Conservation (phyloP, 1,139 yeast genomes). For the Zygosaccharomyces pseudobailii region DNA sequence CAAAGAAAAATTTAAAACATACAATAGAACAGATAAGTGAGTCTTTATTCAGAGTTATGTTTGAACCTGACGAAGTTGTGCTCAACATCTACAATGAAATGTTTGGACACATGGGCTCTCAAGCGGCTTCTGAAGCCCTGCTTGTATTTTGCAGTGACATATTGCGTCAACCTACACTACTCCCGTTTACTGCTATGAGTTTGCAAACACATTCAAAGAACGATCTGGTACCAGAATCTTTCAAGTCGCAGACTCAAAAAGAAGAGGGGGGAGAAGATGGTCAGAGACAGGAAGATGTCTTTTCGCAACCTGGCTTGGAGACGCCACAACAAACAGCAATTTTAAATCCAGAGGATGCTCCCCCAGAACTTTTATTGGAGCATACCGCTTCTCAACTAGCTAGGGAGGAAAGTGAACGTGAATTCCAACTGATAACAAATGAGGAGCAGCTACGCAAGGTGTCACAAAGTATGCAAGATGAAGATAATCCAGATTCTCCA, state of each 20-base stretch:
- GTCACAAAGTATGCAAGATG: conserved; percentile 17
- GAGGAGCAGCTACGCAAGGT: conserved; percentile 23
- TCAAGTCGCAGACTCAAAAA: conserved; percentile 4
- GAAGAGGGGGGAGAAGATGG: conserved; percentile 1
- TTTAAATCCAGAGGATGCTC: conserved; percentile 2
- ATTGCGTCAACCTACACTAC: conserved; percentile 4
- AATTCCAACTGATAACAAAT: conserved; percentile 21
- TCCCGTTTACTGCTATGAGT: conserved; percentile 6
- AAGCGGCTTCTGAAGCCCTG: conserved; percentile 25
- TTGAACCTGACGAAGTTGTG: conserved; percentile 30
- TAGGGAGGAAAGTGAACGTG: conserved; percentile 13
- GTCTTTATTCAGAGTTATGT: conserved; percentile 10
- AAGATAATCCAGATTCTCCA: conserved; percentile 17
- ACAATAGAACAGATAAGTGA: conserved; percentile 2
- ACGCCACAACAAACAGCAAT: conserved; percentile 7
- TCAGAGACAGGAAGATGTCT: background rate
- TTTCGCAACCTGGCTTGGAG: conserved; percentile 3
- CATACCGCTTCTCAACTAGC: conserved; percentile 3
- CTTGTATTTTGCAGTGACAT: conserved; percentile 21
- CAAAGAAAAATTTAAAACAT: conserved; percentile 9
- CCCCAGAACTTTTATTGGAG: conserved; percentile 5
- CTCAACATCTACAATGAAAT: conserved; percentile 22
- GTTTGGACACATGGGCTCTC: conserved; percentile 25
- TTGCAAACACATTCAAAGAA: conserved; percentile 9
- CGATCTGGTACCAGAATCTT: conserved; percentile 11